phyloP scores from a whole-genome alignment of 371 early-diverging fungal species.

The Mucor velutinosus region DNA sequence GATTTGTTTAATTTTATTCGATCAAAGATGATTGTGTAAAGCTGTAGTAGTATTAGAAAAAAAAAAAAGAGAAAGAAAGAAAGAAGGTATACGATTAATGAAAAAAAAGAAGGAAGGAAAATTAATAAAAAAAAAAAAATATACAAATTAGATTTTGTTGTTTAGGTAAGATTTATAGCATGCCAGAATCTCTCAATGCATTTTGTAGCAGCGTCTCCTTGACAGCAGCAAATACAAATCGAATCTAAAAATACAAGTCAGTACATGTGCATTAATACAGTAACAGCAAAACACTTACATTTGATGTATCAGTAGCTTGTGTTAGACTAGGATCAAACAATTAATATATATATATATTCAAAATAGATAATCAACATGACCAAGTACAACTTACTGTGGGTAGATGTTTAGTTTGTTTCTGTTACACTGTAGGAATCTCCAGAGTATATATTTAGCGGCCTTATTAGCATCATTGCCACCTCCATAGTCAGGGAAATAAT shows the following conservation, averaged over 20 bases:
- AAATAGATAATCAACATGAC: constrained; percentile 32
- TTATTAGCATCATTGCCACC: constrained; percentile 60
- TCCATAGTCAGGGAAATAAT: constrained; percentile 66
- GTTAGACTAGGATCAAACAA: constrained; percentile 79
- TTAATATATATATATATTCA: constrained; percentile 15
- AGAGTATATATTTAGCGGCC: constrained; percentile 81
- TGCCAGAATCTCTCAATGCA: constrained; percentile 70
- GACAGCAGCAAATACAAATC: constrained; percentile 79
- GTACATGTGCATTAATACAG: background rate
- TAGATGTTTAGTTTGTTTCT: constrained; percentile 76
- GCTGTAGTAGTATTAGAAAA: background rate
- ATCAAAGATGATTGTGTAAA: background rate
- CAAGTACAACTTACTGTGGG: constrained; percentile 71
- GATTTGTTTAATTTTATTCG: background rate
- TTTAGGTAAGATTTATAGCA: constrained; percentile 51
- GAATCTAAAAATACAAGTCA: constrained; percentile 33
- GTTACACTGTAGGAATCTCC: constrained; percentile 79
- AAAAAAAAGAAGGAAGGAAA: background rate
- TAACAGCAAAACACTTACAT: constrained; percentile 51
- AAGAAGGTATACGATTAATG: constrained; percentile 1
- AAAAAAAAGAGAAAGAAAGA: background rate
- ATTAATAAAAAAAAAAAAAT: background rate
- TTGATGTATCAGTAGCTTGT: constrained; percentile 81
- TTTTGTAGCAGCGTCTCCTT: constrained; percentile 80
- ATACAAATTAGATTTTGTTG: background rate